Percentiles rank a stretch among this genome's conserved stretches.
Evolutionary conservation across 2,329 filamentous ascomycete species (phyloP).

Genomic region (Fusarium brachygibbosum): DNA sequence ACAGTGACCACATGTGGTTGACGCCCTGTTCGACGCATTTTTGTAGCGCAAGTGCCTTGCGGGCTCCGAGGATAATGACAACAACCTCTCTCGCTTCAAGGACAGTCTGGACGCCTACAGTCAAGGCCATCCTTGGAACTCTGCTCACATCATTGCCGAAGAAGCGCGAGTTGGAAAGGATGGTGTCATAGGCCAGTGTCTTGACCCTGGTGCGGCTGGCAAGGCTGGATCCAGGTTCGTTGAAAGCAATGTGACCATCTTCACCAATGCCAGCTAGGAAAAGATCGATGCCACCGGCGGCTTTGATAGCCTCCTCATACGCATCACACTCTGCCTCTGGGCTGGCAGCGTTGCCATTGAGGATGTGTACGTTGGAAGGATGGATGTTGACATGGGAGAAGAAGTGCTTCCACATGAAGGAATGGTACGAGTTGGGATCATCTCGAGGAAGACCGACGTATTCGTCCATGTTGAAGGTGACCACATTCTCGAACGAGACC

Average conservation of each 20-base stretch:
- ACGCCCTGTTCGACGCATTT: slow-evolving; percentile 85
- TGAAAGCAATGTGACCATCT: slow-evolving; percentile 91
- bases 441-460: slow-evolving; percentile 87
- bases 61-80: slow-evolving; percentile 83
- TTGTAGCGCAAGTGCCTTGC: slow-evolving; percentile 84
- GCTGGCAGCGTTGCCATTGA: slow-evolving; percentile 83
- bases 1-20: slow-evolving; percentile 93
- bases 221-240: slow-evolving; percentile 86
- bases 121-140: slow-evolving; percentile 86
- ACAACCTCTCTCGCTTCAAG: slow-evolving; percentile 86
- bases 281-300: slow-evolving; percentile 83
- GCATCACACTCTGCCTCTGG: slow-evolving; percentile 81
- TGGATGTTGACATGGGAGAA: slow-evolving; percentile 87
- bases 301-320: slow-evolving; percentile 83
- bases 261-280: slow-evolving; percentile 89
- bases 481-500: slow-evolving; percentile 88
- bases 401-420: slow-evolving; percentile 94
- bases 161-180: slow-evolving; percentile 87
- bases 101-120: slow-evolving; percentile 86
- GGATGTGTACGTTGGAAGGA: slow-evolving; percentile 85
- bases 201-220: slow-evolving; percentile 85
- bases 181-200: slow-evolving; percentile 88
- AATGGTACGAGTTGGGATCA: slow-evolving; percentile 88
- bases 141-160: slow-evolving; percentile 80
- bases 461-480: slow-evolving; percentile 96